Evolutionary conservation across 1,139 yeast genomes (phyloP).

Genomic region (Blastobotrys capitulatus): DNA sequence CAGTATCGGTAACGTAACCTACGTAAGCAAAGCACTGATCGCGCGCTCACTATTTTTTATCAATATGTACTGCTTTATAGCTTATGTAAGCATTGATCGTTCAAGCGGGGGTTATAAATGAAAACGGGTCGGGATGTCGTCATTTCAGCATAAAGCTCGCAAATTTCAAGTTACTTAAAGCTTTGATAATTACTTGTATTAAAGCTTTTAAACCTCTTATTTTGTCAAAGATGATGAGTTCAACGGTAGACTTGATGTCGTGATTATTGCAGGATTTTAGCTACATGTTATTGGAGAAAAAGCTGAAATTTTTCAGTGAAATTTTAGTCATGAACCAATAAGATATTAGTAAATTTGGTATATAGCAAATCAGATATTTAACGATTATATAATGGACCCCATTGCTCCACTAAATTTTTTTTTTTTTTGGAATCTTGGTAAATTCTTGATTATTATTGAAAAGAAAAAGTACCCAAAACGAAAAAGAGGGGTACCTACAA

Average conservation of each 20-base stretch:
- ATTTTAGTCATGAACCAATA: background rate
- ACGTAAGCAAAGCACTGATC: background rate
- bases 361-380: background rate
- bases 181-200: background rate
- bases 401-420: too few species aligned
- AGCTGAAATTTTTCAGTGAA: background rate
- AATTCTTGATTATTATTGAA: too few species aligned
- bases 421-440: too few species aligned
- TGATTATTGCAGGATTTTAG: background rate
- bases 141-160: constrained; percentile 10
- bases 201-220: background rate
- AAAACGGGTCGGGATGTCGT: constrained; percentile 5
- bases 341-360: background rate
- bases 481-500: too few species aligned
- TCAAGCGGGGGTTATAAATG: background rate
- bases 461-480: too few species aligned
- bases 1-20: too few species aligned
- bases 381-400: too few species aligned
- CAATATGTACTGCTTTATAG: too few species aligned
- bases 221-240: too few species aligned
- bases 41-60: background rate
- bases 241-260: background rate
- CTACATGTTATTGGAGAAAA: too few species aligned
- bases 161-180: background rate
- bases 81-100: background rate